Evolutionary conservation across 805 yeast species (phyloP).

Genomic region (Metschnikowia baotianmanensis): DNA sequence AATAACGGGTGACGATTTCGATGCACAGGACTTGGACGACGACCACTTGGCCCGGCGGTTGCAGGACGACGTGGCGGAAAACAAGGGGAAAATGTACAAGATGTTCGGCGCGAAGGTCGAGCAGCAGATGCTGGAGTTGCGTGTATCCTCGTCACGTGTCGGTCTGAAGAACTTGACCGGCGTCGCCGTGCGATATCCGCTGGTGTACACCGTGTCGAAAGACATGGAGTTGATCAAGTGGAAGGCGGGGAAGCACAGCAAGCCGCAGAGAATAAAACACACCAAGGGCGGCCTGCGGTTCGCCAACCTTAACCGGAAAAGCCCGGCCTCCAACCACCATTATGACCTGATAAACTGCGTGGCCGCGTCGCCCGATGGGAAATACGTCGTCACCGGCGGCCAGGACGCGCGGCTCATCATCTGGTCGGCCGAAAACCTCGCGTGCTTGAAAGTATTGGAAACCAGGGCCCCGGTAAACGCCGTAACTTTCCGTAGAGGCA

Average conservation of each 20-base stretch:
- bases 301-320: constrained; percentile 36
- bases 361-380: constrained; percentile 86
- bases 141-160: constrained; percentile 48
- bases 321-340: constrained; percentile 67
- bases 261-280: constrained; percentile 64
- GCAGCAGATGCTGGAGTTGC: constrained; percentile 34
- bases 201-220: constrained; percentile 77
- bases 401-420: constrained; percentile 74
- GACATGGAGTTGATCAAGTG: constrained; percentile 80
- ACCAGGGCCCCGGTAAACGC: constrained; percentile 74
- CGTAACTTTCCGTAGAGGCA: constrained; percentile 70
- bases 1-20: constrained; percentile 55
- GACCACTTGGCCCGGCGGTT: constrained; percentile 81
- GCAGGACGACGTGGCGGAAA: constrained; percentile 85
- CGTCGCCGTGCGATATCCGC: constrained; percentile 54
- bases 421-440: constrained; percentile 79
- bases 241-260: constrained; percentile 47
- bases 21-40: constrained; percentile 87
- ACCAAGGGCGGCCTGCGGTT: constrained; percentile 58
- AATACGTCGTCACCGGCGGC: constrained; percentile 88
- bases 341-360: constrained; percentile 71
- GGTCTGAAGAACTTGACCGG: constrained; percentile 58
- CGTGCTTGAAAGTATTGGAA: constrained; percentile 74
- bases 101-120: constrained; percentile 53
- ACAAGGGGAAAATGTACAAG: constrained; percentile 78